These are phyloP conservation scores for Sphaerosporella brunnea DNA, from an alignment of 495 filamentous ascomycete genomes.

Conservation along the genomic window DNA sequence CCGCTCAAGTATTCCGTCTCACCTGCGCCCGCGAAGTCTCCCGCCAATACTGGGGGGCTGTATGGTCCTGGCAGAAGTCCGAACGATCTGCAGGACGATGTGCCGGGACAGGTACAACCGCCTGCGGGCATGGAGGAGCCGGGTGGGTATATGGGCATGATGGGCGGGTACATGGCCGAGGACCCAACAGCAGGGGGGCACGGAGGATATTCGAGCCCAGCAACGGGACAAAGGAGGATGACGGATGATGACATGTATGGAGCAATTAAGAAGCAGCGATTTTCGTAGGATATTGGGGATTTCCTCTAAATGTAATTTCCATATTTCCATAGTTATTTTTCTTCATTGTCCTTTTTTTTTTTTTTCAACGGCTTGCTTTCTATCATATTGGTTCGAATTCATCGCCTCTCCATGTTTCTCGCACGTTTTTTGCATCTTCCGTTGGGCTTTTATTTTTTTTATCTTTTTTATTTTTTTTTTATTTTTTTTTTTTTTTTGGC, in stretches of 20 bases:
- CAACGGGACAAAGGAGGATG: constrained; percentile 2
- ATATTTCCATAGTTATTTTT: too few relatives aligned
- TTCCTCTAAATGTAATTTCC: too few relatives aligned
- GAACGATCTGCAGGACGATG: neutral
- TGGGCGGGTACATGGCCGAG: constrained; percentile 5
- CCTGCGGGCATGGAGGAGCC: constrained; percentile 3
- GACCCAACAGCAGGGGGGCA: neutral
- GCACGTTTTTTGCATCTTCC: too few relatives aligned
- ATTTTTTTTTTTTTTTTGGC: too few relatives aligned
- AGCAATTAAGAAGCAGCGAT: constrained; percentile 5
- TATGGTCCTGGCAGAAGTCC: constrained; percentile 2
- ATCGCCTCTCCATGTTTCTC: too few relatives aligned
- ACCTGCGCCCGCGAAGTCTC: constrained; percentile 1
- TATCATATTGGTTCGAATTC: too few relatives aligned
- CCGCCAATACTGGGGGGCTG: neutral
- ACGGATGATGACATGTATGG: constrained; percentile 9
- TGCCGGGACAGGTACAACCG: neutral
- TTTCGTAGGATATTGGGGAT: too few relatives aligned
- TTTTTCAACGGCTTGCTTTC: too few relatives aligned
- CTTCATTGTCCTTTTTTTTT: too few relatives aligned
- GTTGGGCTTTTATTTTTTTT: too few relatives aligned
- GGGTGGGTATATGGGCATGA: constrained; percentile 7
- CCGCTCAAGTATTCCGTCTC: constrained; percentile 2
- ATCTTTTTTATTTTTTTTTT: too few relatives aligned
- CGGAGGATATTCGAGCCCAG: neutral